Evolutionary conservation across 1,139 yeast species (phyloP), one percentile per base, ranked within the genome.

Genomic region (Debaryomyces udenii): DNA sequence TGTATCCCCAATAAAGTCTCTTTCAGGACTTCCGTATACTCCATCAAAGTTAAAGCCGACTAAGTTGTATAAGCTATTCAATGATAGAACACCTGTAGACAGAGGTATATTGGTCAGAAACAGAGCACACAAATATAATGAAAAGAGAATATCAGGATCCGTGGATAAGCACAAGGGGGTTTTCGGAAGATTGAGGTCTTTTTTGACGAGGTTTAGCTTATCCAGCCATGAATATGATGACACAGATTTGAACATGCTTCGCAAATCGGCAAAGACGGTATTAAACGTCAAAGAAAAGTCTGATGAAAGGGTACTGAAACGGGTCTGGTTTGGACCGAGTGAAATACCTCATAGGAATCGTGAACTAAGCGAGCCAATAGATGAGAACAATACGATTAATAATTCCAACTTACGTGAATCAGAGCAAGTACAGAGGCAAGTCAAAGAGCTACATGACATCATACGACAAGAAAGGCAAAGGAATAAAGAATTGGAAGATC

Each of bases 1-100:
- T 33, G 40, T 29, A 10, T 50, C 54, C 3, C 57, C 58, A 0
- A 50, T 52, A 1, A 51, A 39, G 31, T 31, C 48, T n/a, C 28
- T 52, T 15, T 26, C 31, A 20, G 42, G 37, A 18, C 18, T 32
- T 2, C 34, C 48, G 11, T 18, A 39, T 15, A 39, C 47, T 10
- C 45, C 48, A 3, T 17, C 44, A 7, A 41, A 29, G 27, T 35
- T 49, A 16, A 37, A 42, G 20, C 49, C 48, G 17, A 39, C 41
- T 9, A 46, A 46, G 10, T 24, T 53, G 20, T 53, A 51, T 24
- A 51, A 49, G 30, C 41, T 42, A 14, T 34, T 50, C 28, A 17
- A 30, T 9, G 46, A 42, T 31, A 22, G 42, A n/a, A 23, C 42
- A 11, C 40, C 48, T 7, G 20, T 6, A 3, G 31, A 31, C n/a